Percentiles rank a stretch among this genome's conserved stretches.
phyloP scores from a whole-genome alignment of 306 rosid species.

The Cucurbita argyrosperma region DNA sequence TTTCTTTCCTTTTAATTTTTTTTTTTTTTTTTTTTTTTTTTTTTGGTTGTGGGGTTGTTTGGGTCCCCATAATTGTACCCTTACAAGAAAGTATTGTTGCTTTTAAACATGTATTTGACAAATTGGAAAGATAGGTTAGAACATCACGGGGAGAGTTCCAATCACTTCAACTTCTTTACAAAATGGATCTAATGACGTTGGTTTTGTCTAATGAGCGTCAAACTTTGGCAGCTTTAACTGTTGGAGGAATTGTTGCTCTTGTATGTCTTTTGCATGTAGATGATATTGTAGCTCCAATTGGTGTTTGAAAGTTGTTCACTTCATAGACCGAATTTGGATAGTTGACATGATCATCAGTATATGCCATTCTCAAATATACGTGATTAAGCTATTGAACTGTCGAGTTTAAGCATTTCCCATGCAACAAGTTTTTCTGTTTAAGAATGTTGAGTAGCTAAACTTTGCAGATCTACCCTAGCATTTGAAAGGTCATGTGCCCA shows the following conservation, averaged over 20 bases:
- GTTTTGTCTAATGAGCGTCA: not conserved
- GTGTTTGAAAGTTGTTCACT: not conserved
- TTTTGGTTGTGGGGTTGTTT: not conserved
- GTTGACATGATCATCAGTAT: not conserved
- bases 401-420: not conserved
- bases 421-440: not conserved
- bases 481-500: not conserved
- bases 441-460: not conserved
- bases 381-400: not conserved
- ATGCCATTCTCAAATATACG: not conserved
- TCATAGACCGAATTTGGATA: not conserved
- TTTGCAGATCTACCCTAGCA: not conserved
- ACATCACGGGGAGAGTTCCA: not conserved
- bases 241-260: not conserved
- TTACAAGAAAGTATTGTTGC: not conserved
- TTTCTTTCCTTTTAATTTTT: not conserved
- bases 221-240: not conserved
- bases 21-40: not conserved
- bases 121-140: not conserved
- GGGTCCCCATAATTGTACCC: not conserved
- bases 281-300: not conserved
- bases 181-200: not conserved
- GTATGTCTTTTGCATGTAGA: not conserved
- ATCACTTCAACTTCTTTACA: not conserved
- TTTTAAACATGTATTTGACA: not conserved